Evolutionary conservation across 2,329 filamentous ascomycete genomes (phyloP).

Genomic region (Xylaria multiplex): DNA sequence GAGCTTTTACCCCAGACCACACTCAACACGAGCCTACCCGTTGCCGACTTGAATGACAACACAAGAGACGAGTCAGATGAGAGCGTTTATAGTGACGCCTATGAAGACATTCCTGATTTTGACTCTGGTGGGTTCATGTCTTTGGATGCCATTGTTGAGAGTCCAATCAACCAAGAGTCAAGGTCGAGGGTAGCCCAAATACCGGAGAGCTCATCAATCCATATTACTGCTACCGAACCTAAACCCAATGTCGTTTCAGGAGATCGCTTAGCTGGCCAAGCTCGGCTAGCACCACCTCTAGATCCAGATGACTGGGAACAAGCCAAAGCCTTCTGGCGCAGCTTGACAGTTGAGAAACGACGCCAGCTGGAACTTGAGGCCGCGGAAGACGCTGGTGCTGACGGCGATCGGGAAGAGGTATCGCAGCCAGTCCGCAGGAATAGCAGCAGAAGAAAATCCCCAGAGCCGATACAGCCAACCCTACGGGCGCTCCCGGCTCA

Average conservation of each 20-base stretch:
- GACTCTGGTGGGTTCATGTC: constrained; percentile 76
- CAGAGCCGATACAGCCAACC: constrained; percentile 50
- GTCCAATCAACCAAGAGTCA: constrained; percentile 62
- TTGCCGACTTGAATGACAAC: constrained; percentile 51
- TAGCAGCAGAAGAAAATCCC: constrained; percentile 53
- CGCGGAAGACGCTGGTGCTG: constrained; percentile 61
- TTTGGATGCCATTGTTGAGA: constrained; percentile 76
- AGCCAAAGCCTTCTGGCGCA: constrained; percentile 76
- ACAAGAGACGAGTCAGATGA: constrained; percentile 54
- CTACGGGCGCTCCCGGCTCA: not conserved
- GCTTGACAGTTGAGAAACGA: constrained; percentile 70
- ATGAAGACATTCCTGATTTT: constrained; percentile 74
- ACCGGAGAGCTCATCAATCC: constrained; percentile 22
- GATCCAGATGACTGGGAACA: constrained; percentile 70
- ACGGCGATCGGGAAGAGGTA: constrained; percentile 56
- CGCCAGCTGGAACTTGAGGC: constrained; percentile 69
- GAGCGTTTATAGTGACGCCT: constrained; percentile 78
- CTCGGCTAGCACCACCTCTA: constrained; percentile 19
- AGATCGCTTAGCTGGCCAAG: constrained; percentile 14
- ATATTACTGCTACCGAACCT: constrained; percentile 24
- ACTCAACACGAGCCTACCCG: constrained; percentile 46
- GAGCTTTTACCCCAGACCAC: constrained; percentile 45
- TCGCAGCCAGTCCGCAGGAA: constrained; percentile 44
- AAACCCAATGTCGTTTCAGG: constrained; percentile 30
- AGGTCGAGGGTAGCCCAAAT: constrained; percentile 40